Evolutionary conservation across 2,329 filamentous ascomycete genomes (phyloP).

Genomic region (Trichoderma sp.): DNA sequence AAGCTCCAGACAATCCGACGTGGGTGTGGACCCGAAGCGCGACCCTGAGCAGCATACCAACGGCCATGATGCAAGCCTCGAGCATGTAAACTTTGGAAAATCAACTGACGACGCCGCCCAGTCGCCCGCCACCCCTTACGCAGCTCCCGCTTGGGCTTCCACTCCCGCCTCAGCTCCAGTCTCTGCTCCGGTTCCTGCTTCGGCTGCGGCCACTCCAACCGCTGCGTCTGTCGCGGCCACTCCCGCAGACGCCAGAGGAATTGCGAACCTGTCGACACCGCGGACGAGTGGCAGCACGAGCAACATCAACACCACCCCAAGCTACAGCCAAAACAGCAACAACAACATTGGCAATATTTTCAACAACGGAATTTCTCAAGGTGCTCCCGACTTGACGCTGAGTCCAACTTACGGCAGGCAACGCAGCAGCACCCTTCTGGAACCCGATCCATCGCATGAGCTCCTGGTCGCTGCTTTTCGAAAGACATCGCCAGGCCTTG

Average conservation of each 20-base stretch:
- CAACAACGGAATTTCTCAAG: neutral
- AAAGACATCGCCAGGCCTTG: conserved; percentile 65
- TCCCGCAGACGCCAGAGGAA: neutral
- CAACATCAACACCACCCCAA: neutral
- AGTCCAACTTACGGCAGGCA: conserved; percentile 7
- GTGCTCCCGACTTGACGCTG: neutral
- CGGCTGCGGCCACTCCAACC: neutral
- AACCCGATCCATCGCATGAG: conserved; percentile 29
- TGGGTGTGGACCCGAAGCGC: conserved; percentile 15
- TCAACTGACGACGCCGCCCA: neutral
- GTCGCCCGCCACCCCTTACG: conserved; percentile 7
- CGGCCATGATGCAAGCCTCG: conserved; percentile 10
- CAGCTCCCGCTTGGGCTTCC: neutral
- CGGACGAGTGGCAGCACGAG: neutral
- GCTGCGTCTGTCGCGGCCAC: neutral
- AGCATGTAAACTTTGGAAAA: neutral
- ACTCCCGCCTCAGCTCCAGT: neutral
- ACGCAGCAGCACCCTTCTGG: conserved; percentile 15
- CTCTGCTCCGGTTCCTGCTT: neutral
- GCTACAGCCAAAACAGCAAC: conserved; percentile 21
- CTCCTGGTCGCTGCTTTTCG: conserved; percentile 41
- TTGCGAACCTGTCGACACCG: neutral
- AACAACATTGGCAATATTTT: conserved; percentile 8
- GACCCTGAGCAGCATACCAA: conserved; percentile 7
- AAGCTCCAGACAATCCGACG: conserved; percentile 14